These are phyloP conservation scores for Cyathus striatus DNA, from an alignment of 768 basidiomycete species.

Conservation along the genomic window DNA sequence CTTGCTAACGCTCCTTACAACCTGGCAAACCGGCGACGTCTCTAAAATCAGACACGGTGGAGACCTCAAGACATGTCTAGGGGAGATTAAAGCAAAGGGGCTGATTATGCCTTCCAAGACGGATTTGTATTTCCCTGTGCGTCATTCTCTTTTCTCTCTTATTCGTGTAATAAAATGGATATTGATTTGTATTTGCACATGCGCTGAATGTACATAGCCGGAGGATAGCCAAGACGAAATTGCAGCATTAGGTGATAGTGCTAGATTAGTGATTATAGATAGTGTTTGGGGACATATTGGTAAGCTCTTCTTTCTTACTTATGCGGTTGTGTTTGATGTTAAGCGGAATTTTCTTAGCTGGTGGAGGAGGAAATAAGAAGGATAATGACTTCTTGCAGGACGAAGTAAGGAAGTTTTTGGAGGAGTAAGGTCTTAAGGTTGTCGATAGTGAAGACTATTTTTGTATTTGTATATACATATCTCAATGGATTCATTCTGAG, in stretches of 20 bases:
- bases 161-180: conserved; percentile 1
- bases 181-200: too few species aligned
- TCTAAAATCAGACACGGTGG: conserved; percentile 38
- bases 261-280: conserved; percentile 46
- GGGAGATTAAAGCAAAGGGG: conserved; percentile 43
- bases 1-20: conserved; percentile 39
- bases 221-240: conserved; percentile 51
- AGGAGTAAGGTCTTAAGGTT: conserved; percentile 17
- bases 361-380: conserved; percentile 31
- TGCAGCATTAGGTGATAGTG: conserved; percentile 29
- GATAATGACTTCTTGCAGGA: conserved; percentile 38
- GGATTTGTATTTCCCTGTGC: conserved; percentile 52
- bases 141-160: conserved; percentile 1
- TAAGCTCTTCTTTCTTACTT: conserved; percentile 13
- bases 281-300: conserved; percentile 57
- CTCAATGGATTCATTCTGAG: too few species aligned
- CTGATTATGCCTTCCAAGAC: conserved; percentile 57
- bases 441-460: too few species aligned
- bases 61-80: conserved; percentile 34
- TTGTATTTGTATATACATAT: too few species aligned
- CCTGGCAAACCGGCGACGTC: conserved; percentile 47
- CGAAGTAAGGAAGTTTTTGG: conserved; percentile 41
- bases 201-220: conserved; percentile 28
- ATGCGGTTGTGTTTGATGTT: conserved; percentile 1
- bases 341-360: conserved; percentile 23